Conservation (phyloP, 176 grass and related monocot genomes). For the Oryza rufipogon region DNA sequence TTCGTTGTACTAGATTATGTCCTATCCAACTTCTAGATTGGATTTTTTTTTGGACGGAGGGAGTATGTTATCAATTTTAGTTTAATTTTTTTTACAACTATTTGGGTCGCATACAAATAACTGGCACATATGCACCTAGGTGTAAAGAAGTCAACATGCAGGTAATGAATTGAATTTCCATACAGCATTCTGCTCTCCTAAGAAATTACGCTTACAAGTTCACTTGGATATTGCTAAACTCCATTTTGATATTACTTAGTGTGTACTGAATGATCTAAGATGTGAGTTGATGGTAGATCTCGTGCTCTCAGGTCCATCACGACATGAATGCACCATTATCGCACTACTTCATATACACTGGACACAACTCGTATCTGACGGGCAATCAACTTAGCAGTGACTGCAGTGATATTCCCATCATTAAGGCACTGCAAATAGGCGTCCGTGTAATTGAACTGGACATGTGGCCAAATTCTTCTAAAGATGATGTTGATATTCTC, state of each 20-base stretch:
- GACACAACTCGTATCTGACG: slow-evolving; percentile 94
- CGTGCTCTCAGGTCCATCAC: slow-evolving; percentile 72
- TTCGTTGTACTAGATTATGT: too few relatives aligned
- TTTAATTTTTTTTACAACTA: too few relatives aligned
- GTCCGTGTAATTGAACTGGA: slow-evolving; percentile 96
- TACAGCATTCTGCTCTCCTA: not conserved
- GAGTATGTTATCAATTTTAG: too few relatives aligned
- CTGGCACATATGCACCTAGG: too few relatives aligned
- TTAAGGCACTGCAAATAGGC: slow-evolving; percentile 88
- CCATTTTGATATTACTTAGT: slow-evolving; percentile 9
- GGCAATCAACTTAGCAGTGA: slow-evolving; percentile 99
- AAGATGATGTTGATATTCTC: slow-evolving; percentile 92
- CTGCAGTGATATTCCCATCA: slow-evolving; percentile 92
- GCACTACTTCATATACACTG: slow-evolving; percentile 95
- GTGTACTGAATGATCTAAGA: slow-evolving; percentile 18
- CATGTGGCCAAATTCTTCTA: slow-evolving; percentile 96
- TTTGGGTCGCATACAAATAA: too few relatives aligned
- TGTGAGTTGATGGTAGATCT: slow-evolving; percentile 27
- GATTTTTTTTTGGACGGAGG: too few relatives aligned
- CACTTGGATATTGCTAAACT: not conserved
- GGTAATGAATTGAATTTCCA: slow-evolving; percentile 14
- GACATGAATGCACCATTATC: slow-evolving; percentile 91
- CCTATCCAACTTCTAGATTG: too few relatives aligned
- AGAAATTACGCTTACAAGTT: not conserved
- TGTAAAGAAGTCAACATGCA: not conserved